Evolutionary conservation across 257 asterid genomes (phyloP).

Genomic region (Capsicum chinense): DNA sequence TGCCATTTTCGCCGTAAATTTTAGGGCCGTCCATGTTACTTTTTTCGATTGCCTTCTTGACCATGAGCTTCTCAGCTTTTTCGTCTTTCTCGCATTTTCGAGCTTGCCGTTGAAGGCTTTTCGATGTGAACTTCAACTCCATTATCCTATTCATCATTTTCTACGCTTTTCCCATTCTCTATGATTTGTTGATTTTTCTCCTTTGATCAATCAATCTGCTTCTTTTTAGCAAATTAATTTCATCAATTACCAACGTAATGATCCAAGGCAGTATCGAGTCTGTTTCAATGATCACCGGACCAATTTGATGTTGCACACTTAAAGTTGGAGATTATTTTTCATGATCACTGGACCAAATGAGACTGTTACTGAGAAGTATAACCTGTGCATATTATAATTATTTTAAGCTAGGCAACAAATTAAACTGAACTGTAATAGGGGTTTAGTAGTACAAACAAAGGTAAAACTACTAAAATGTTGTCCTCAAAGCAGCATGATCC

Average conservation of each 20-base stretch:
- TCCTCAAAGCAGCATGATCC: background rate
- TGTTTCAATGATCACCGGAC: no score
- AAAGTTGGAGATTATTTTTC: no score
- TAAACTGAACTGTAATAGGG: background rate
- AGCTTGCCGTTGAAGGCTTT: constrained; percentile 83
- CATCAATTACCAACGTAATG: no score
- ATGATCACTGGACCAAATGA: no score
- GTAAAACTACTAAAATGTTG: background rate
- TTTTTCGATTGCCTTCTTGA: constrained; percentile 93
- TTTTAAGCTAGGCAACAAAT: background rate
- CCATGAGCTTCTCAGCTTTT: constrained; percentile 86
- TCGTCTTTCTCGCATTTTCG: constrained; percentile 96
- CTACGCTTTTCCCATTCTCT: constrained; percentile 80
- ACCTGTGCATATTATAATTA: background rate
- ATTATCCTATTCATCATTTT: constrained; percentile 89
- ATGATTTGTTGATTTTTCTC: no score
- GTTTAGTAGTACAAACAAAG: background rate
- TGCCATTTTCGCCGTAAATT: constrained; percentile 96
- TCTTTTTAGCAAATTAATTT: no score
- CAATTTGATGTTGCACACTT: no score
- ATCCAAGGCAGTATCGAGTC: no score
- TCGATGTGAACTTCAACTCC: constrained; percentile 92
- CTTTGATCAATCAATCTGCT: background rate
- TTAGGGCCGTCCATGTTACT: constrained; percentile 99
- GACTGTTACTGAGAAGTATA: no score